Evolutionary conservation across 495 filamentous ascomycete species (phyloP).

Genomic region (Penicillium bialowiezense): DNA sequence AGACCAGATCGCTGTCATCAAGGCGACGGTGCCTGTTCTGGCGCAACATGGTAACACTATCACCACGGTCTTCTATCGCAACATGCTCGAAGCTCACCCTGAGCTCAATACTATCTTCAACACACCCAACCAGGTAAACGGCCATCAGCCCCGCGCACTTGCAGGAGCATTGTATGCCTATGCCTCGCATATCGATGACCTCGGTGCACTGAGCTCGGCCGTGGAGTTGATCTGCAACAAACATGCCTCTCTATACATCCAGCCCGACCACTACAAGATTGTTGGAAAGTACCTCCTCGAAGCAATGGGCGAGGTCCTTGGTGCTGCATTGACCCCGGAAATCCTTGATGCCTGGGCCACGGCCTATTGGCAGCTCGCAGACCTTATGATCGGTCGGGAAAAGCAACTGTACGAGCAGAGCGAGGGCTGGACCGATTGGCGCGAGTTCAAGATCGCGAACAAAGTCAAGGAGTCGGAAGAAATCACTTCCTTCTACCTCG

Average conservation of each 20-base stretch:
- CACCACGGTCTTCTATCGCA: constrained; percentile 65
- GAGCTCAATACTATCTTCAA: constrained; percentile 66
- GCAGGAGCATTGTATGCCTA: constrained; percentile 67
- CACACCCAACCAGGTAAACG: constrained; percentile 59
- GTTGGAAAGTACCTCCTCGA: constrained; percentile 67
- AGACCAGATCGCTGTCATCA: constrained; percentile 39
- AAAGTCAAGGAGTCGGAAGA: constrained; percentile 62
- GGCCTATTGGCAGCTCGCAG: constrained; percentile 69
- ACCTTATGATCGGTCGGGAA: constrained; percentile 66
- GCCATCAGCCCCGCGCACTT: constrained; percentile 63
- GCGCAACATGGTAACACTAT: constrained; percentile 63
- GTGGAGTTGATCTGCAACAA: constrained; percentile 75
- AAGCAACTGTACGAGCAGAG: constrained; percentile 55
- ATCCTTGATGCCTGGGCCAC: constrained; percentile 67
- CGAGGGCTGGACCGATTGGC: constrained; percentile 60
- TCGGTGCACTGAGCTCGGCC: constrained; percentile 55
- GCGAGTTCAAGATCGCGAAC: constrained; percentile 61
- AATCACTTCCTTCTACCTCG: constrained; percentile 70
- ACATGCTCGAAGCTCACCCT: constrained; percentile 60
- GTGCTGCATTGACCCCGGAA: constrained; percentile 61
- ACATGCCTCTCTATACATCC: constrained; percentile 68
- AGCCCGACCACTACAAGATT: constrained; percentile 64
- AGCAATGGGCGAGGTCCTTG: constrained; percentile 65
- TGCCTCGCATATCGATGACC: constrained; percentile 68
- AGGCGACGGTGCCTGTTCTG: constrained; percentile 51